A percentile compares a stretch with the other conserved stretches of the same genome.
Evolutionary conservation across 495 filamentous ascomycete genomes (phyloP).

Genomic region (Achaetomiella virescens): DNA sequence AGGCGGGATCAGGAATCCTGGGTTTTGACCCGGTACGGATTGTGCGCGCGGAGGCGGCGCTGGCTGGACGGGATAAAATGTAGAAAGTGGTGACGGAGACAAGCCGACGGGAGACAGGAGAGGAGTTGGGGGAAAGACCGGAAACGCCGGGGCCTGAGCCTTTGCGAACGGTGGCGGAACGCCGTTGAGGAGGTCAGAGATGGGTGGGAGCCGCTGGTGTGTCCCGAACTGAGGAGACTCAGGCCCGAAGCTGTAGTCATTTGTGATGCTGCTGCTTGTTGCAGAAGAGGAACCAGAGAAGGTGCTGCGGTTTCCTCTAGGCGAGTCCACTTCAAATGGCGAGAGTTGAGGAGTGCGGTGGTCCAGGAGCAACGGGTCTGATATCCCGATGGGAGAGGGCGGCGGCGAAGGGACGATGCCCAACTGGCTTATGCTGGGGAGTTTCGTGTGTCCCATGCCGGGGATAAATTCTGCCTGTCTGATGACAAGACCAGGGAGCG

Average conservation of each 20-base stretch:
- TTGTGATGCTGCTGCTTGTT: not conserved
- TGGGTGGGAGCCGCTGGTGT: constrained; percentile 14
- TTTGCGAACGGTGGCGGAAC: constrained; percentile 1
- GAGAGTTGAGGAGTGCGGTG: not conserved
- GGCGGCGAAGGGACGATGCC: not conserved
- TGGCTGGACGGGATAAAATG: not conserved
- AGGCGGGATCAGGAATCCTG: not conserved
- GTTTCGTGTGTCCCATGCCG: not conserved
- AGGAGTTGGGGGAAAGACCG: not conserved
- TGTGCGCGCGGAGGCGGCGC: not conserved
- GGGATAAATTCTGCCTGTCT: not conserved
- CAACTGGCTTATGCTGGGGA: not conserved
- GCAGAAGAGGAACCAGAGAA: not conserved
- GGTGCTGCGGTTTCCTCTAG: not conserved
- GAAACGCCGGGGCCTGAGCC: not conserved
- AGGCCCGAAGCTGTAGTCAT: not conserved
- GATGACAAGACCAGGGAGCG: not conserved
- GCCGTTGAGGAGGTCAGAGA: constrained; percentile 10
- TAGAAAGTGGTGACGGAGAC: not conserved
- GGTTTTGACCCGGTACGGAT: not conserved
- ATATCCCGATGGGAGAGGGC: not conserved
- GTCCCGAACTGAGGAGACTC: not conserved
- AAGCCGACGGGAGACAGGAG: not conserved
- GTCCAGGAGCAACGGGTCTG: not conserved
- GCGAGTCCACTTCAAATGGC: too few species aligned